Base-by-base conservation (phyloP, 2,329 filamentous ascomycete genomes). In the Akanthomyces uredinophilus region DNA sequence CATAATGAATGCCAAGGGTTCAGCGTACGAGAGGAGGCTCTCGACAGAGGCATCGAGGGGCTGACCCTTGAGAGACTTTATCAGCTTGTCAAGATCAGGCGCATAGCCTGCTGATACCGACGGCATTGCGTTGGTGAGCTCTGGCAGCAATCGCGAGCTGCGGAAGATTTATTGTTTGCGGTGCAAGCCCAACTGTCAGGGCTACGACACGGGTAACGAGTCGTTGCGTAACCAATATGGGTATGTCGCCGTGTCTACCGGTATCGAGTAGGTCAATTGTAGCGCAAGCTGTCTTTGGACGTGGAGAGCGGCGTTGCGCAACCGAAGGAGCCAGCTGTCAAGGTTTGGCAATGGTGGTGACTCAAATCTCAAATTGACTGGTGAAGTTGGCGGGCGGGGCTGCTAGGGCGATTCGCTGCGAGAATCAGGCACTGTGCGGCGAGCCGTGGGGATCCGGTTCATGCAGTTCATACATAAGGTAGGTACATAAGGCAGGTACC, bases 11-110 rank as follows among this genome's bases (percentile, higher is more conserved):
- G 37, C 13, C 64, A 43, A 61, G 64, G 44, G 46, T 57, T 16
- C 22, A 64, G 77, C 86, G 72, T 77, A 96, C 92, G 90, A 91
- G 68, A 94, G 87, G 65, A 96, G 83, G 66, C 85, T 86, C 74
- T 97, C 92, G 66, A 96, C 88, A 10, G 91, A 93, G 47, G 88
- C 85, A 68, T 96, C 92, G 60, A 95, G 83, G 35, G 87, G 82
- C 60, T 86, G 87, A 41, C 84, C 83, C 72, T 91, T 94, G 65
- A 96, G 81, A 14, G 89, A 88, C 71, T 89, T 91, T 66, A 96
- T 83, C 70, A 92, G 95, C 54, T 88, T 89, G 52, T 87, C 84
- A 66, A 97, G 79, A 68, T 87, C 89, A 49, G 92, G 91, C 74
- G 90, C 87, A 64, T 73, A 73, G 69, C 74, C 74, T 65, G 71